Evolutionary conservation across 371 early-diverging fungal species (phyloP).

Genomic region (Zancudomyces culisetae): DNA sequence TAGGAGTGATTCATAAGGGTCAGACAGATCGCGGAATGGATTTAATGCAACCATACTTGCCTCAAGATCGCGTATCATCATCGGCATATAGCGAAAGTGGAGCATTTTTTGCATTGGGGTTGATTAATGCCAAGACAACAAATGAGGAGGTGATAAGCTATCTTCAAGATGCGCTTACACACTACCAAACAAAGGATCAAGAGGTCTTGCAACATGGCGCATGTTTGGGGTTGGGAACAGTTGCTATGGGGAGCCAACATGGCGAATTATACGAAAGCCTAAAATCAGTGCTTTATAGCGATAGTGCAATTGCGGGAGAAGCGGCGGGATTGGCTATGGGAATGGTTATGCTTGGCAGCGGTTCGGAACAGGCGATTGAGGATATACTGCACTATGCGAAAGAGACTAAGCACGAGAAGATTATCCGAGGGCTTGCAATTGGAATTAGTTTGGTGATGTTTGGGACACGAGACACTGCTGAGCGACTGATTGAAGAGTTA

Average conservation of each 20-base stretch:
- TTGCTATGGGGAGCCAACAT: slow-evolving; percentile 87
- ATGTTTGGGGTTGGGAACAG: slow-evolving; percentile 89
- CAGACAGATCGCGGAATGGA: slow-evolving; percentile 71
- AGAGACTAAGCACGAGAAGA: slow-evolving; percentile 96
- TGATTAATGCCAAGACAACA: slow-evolving; percentile 90
- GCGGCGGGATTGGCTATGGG: slow-evolving; percentile 97
- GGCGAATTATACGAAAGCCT: slow-evolving; percentile 64
- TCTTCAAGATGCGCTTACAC: slow-evolving; percentile 53
- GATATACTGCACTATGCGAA: slow-evolving; percentile 91
- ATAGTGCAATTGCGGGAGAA: slow-evolving; percentile 93
- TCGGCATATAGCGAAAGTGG: slow-evolving; percentile 94
- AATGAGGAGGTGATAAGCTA: slow-evolving; percentile 56
- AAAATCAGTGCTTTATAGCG: slow-evolving; percentile 70
- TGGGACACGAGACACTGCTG: slow-evolving; percentile 85
- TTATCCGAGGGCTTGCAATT: slow-evolving; percentile 84
- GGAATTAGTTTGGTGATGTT: slow-evolving; percentile 91
- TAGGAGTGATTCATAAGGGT: slow-evolving; percentile 98
- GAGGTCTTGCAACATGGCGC: slow-evolving; percentile 97
- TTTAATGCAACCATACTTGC: slow-evolving; percentile 81
- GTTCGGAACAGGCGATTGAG: slow-evolving; percentile 55
- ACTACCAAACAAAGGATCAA: slow-evolving; percentile 40
- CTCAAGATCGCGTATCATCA: slow-evolving; percentile 66
- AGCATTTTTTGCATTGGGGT: slow-evolving; percentile 90
- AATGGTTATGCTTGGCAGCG: slow-evolving; percentile 88
- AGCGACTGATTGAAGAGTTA: slow-evolving; percentile 61